phyloP scores from a whole-genome alignment of 192 early-diverging fungal genomes.

The Entophlyctis luteolus region DNA sequence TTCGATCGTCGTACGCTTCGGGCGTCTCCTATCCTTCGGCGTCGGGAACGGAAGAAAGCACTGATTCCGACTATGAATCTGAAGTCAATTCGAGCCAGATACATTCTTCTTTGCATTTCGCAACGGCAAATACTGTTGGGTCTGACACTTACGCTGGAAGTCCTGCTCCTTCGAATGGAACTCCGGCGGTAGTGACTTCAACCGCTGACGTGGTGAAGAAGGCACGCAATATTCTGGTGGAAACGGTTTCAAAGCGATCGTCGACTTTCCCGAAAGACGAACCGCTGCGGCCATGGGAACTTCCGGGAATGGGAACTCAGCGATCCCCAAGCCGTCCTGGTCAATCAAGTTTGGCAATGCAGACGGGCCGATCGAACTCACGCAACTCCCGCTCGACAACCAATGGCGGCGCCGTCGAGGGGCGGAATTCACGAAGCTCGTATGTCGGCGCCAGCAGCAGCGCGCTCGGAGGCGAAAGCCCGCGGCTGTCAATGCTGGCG shows the following conservation, averaged over 20 bases:
- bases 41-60: neutral
- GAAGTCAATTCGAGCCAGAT: too few relatives aligned
- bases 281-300: constrained; percentile 10
- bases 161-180: too few relatives aligned
- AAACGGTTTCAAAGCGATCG: neutral
- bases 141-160: too few relatives aligned
- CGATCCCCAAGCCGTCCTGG: neutral
- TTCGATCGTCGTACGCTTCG: too few relatives aligned
- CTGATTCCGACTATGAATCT: too few relatives aligned
- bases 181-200: too few relatives aligned
- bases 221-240: neutral
- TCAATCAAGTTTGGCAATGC: neutral
- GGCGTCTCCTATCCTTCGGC: constrained; percentile 13
- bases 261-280: constrained; percentile 2
- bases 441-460: neutral
- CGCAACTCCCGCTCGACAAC: neutral
- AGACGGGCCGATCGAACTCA: neutral
- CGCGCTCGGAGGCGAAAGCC: neutral
- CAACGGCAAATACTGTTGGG: too few relatives aligned
- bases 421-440: neutral
- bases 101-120: too few relatives aligned
- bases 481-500: neutral
- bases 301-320: constrained; percentile 14
- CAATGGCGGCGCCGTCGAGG: neutral
- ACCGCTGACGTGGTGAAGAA: too few relatives aligned